Evolutionary conservation across 2,329 filamentous ascomycete genomes (phyloP).

Genomic region (Pseudogymnoascus destructans): DNA sequence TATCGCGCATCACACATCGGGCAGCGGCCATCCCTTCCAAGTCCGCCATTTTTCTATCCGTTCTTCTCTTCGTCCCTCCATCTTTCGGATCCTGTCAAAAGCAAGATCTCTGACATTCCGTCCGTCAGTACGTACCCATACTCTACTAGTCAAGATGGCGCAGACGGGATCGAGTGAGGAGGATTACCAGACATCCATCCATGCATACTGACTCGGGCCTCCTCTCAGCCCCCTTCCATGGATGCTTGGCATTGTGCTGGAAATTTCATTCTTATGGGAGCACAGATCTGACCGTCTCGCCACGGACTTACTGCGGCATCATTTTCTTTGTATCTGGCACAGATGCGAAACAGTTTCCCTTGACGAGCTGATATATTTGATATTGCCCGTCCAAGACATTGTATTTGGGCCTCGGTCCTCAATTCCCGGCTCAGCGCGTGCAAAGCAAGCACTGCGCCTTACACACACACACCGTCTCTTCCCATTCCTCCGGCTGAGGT

Average conservation of each 20-base stretch:
- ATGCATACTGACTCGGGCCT: background rate
- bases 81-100: background rate
- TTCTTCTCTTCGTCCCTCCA: background rate
- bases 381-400: background rate
- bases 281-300: background rate
- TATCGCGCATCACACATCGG: constrained; percentile 5
- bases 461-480: background rate
- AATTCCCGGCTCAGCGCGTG: background rate
- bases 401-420: background rate
- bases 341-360: constrained; percentile 2
- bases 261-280: background rate
- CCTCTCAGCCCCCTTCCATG: background rate
- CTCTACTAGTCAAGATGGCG: background rate
- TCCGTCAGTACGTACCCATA: background rate
- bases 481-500: background rate
- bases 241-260: background rate
- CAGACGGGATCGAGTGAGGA: background rate
- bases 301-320: background rate
- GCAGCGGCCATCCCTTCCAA: background rate
- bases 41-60: background rate
- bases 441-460: background rate
- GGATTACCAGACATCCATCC: background rate
- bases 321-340: background rate
- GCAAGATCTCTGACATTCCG: background rate
- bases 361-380: background rate